Evolutionary conservation across 768 basidiomycete species (phyloP), one percentile per base, ranked within the genome.

Genomic region (Asterophora parasitica): DNA sequence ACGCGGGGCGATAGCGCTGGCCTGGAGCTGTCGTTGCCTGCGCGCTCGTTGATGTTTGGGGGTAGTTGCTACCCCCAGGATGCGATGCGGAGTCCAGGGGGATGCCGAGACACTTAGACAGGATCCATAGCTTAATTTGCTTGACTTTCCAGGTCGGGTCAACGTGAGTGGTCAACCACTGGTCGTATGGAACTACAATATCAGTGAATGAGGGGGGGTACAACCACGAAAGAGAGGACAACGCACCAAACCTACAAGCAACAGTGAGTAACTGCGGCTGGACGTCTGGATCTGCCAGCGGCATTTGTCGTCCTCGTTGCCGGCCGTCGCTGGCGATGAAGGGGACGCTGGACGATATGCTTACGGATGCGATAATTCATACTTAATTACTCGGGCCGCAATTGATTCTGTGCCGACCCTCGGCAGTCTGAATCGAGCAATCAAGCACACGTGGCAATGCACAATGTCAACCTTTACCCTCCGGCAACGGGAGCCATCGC

Each of bases 151-250:
- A 84, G 26, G 65, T 54, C 3, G 78, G 70, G 49, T 82, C 76
- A 58, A 85, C 59, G 58, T 84, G 82, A 10, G 85, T 85, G n/a
- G 81, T 67, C 38, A 88, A 67, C 85, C 86, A 89, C 65, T 86
- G 85, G 62, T 89, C 87, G 55, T 81, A 77, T 0, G 82, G 77
- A 17, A 88, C 85, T 83, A n/a, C n/a, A n/a, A n/a, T n/a, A n/a
- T n/a, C n/a, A n/a, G n/a, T n/a, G 6, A 40, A 39, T 38, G 30
- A 31, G 30, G 2, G 33, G 33, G 41, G 15, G 9, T 10, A 26
- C 6, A 33, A 41, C 50, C 13, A 46, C 8, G 28, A 32, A n/a
- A 30, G 28, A 26, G 37, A 17, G 46, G 50, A 38, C 32, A 4
- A 65, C 78, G 52, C 55, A 83, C 81, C 70, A 58, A 78, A 77